Evolutionary conservation across 2,329 filamentous ascomycete species (phyloP).

Genomic region (Pseudogymnoascus sp.): DNA sequence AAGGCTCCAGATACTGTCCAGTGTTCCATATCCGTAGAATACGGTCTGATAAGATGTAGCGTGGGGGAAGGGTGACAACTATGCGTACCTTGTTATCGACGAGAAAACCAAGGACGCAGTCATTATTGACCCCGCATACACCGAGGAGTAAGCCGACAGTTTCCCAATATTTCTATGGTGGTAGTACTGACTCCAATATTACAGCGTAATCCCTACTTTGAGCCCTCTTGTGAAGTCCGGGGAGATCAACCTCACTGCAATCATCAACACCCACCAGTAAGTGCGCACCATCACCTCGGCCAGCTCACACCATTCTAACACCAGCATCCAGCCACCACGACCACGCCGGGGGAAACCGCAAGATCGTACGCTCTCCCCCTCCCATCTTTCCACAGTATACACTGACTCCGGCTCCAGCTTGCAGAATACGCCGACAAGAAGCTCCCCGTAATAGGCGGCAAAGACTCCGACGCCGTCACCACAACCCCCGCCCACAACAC

Average conservation of each 20-base stretch:
- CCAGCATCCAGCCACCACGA: conserved; percentile 67
- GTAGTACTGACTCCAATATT: conserved; percentile 12
- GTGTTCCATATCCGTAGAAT: conserved; percentile 1
- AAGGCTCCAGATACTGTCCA: conserved; percentile 33
- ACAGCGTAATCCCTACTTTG: conserved; percentile 56
- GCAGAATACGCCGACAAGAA: conserved; percentile 31
- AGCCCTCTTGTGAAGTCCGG: conserved; percentile 65
- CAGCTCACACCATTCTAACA: conserved; percentile 11
- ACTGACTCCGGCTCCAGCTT: conserved; percentile 16
- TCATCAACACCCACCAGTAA: conserved; percentile 97
- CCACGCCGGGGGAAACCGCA: conserved; percentile 84
- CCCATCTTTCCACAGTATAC: not conserved
- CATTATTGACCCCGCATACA: conserved; percentile 75
- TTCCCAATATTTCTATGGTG: not conserved
- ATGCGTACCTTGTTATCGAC: conserved; percentile 75
- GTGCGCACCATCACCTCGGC: conserved; percentile 30
- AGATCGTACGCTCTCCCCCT: conserved; percentile 52
- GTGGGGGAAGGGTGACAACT: conserved; percentile 74
- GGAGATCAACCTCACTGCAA: conserved; percentile 75
- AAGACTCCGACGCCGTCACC: conserved; percentile 75
- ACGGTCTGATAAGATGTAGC: conserved; percentile 40
- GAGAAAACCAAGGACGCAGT: conserved; percentile 71
- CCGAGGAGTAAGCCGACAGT: conserved; percentile 56
- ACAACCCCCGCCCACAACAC: conserved; percentile 68
- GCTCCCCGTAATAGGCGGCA: conserved; percentile 73